Conservation (phyloP, 306 rosid species). For the Cotoneaster glaucophyllus region DNA sequence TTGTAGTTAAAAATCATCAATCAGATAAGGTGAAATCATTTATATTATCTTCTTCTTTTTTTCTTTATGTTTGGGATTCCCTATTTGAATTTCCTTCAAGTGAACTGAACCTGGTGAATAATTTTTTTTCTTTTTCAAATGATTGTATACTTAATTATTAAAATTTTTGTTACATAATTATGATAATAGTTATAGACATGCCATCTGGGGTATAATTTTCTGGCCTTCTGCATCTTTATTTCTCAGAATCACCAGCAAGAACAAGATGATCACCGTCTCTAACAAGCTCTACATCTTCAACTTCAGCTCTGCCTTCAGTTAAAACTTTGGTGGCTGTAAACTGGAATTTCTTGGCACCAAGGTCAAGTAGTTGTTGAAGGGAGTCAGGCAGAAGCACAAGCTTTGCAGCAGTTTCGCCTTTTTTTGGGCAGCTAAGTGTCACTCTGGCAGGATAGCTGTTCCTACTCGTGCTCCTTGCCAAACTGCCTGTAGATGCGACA, state of each 20-base stretch:
- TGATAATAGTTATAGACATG: background rate
- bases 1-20: background rate
- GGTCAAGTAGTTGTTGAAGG: conserved; percentile 39
- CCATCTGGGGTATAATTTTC: background rate
- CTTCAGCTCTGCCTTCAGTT: conserved; percentile 48
- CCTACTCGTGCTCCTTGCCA: background rate
- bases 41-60: background rate
- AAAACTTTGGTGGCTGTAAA: conserved; percentile 38
- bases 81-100: background rate
- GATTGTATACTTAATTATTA: background rate
- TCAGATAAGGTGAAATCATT: background rate
- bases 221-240: background rate
- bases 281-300: conserved; percentile 49
- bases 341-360: conserved; percentile 51
- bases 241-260: conserved; percentile 21
- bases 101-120: background rate
- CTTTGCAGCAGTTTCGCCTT: conserved; percentile 32
- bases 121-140: too few species aligned
- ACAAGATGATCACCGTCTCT: conserved; percentile 64
- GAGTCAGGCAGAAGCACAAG: conserved; percentile 49
- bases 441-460: conserved; percentile 33
- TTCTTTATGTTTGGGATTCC: background rate
- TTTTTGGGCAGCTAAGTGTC: conserved; percentile 48
- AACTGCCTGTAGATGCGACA: background rate
- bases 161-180: background rate